These are phyloP conservation scores for Apophysomyces ossiformis DNA, from an alignment of 371 early-diverging fungal species.

Conservation along the genomic window DNA sequence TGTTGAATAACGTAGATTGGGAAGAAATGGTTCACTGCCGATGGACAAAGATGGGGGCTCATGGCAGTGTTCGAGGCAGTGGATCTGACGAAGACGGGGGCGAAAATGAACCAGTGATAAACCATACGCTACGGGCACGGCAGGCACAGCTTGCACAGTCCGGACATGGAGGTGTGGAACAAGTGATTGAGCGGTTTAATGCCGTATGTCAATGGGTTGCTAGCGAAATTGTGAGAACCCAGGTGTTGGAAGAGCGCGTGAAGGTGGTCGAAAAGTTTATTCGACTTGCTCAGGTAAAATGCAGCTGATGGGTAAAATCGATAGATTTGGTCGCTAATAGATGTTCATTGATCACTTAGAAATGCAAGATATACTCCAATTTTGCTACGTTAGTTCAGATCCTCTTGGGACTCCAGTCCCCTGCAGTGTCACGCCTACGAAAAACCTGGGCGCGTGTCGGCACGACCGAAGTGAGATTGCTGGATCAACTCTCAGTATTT, in stretches of 20 bases:
- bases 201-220: constrained; percentile 76
- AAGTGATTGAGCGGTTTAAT: constrained; percentile 71
- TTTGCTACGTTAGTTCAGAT: constrained; percentile 69
- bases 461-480: constrained; percentile 48
- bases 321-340: not conserved
- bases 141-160: constrained; percentile 1
- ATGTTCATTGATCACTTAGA: constrained; percentile 32
- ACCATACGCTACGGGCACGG: constrained; percentile 23
- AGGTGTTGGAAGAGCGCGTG: constrained; percentile 58
- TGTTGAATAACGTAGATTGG: constrained; percentile 61
- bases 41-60: constrained; percentile 58
- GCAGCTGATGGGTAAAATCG: no score
- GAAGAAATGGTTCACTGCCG: constrained; percentile 66
- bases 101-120: constrained; percentile 11
- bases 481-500: constrained; percentile 62
- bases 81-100: constrained; percentile 18
- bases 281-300: constrained; percentile 65
- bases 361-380: constrained; percentile 67
- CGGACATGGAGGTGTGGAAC: constrained; percentile 52
- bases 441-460: constrained; percentile 66
- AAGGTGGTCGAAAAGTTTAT: constrained; percentile 75
- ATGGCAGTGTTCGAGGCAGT: not conserved
- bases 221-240: constrained; percentile 67
- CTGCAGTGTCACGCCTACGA: constrained; percentile 61
- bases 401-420: constrained; percentile 65